Evolutionary conservation across 225 moss, liverwort and hornwort species (phyloP).

Genomic region (Antitrichia curtipendula): DNA sequence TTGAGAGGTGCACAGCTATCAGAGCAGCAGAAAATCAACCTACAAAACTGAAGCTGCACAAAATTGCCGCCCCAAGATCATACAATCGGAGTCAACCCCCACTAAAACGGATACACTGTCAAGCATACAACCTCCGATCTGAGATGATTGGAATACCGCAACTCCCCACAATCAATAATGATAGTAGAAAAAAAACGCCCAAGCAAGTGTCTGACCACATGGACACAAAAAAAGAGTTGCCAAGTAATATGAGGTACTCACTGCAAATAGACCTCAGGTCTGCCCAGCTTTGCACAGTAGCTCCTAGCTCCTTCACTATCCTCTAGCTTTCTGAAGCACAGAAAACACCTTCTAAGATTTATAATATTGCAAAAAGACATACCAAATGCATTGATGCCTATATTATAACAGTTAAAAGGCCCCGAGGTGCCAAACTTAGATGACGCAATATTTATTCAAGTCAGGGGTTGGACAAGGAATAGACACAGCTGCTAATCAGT

Average conservation of each 20-base stretch:
- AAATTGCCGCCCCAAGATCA: neutral
- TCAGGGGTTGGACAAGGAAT: neutral
- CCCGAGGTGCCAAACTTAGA: neutral
- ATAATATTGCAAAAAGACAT: neutral
- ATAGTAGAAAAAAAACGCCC: neutral
- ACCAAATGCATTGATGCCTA: neutral
- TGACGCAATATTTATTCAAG: neutral
- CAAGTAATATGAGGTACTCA: conserved; percentile 21
- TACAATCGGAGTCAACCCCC: neutral
- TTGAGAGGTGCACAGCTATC: neutral
- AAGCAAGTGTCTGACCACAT: neutral
- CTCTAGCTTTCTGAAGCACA: conserved; percentile 74
- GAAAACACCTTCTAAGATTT: neutral
- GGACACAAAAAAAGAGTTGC: neutral
- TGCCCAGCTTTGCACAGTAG: conserved; percentile 86
- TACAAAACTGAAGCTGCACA: neutral
- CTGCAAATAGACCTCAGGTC: conserved; percentile 83
- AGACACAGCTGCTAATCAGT: neutral
- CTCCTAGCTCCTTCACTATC: conserved; percentile 82
- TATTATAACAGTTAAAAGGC: neutral
- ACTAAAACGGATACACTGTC: neutral
- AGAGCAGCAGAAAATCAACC: neutral
- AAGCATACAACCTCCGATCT: neutral
- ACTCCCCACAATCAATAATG: neutral
- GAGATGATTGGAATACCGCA: neutral